These are phyloP conservation scores for Podospora sp. DNA, from an alignment of 495 filamentous ascomycete species.

Conservation along the genomic window DNA sequence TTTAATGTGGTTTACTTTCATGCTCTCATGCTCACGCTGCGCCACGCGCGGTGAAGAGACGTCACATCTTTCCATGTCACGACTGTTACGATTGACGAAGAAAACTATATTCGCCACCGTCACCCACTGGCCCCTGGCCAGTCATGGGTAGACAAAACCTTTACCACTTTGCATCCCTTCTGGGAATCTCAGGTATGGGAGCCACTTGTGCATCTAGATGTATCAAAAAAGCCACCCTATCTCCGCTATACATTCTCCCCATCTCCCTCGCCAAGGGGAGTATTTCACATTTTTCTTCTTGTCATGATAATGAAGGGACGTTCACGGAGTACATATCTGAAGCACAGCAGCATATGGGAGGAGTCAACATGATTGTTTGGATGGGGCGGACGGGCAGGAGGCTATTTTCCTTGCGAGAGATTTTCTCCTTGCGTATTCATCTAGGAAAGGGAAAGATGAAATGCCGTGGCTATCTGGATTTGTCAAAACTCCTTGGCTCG, in stretches of 20 bases:
- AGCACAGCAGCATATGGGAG: conserved; percentile 16
- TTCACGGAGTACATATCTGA: conserved; percentile 26
- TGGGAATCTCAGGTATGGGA: neutral
- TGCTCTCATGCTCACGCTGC: conserved; percentile 13
- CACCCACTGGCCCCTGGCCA: conserved; percentile 16
- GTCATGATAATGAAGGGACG: conserved; percentile 25
- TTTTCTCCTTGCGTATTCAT: conserved; percentile 1
- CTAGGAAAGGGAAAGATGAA: neutral
- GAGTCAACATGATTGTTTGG: neutral
- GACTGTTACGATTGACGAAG: conserved; percentile 34
- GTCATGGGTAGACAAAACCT: conserved; percentile 13
- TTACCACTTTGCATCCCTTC: neutral
- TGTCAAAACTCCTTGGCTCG: neutral
- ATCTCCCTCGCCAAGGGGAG: neutral
- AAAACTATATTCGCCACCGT: neutral
- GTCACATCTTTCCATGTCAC: conserved; percentile 12
- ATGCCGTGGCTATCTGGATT: neutral
- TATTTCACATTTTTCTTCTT: conserved; percentile 16
- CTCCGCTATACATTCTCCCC: neutral
- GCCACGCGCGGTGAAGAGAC: neutral
- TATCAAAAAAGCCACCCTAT: conserved; percentile 7
- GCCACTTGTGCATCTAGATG: neutral
- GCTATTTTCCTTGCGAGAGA: conserved; percentile 1
- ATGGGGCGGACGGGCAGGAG: neutral
- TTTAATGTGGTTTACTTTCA: conserved; percentile 38